Conservation (phyloP, 2,329 filamentous ascomycete species). For the Gnomoniopsis sp. region DNA sequence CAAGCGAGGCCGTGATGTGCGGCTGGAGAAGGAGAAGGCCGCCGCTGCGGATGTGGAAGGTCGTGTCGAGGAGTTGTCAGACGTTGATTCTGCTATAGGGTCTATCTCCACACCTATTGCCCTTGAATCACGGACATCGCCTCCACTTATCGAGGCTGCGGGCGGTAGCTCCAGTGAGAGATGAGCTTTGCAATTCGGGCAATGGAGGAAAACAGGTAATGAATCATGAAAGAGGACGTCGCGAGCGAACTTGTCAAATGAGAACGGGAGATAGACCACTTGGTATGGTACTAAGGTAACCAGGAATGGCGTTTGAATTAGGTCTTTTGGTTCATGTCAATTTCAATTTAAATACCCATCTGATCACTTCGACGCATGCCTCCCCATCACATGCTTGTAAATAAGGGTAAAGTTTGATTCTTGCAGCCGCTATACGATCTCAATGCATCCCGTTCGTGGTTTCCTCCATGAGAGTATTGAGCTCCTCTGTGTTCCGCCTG, state of each 20-base stretch:
- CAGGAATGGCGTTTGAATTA: neutral
- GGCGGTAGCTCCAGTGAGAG: neutral
- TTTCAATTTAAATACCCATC: neutral
- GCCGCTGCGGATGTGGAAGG: constrained; percentile 21
- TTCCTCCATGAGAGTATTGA: constrained; percentile 54
- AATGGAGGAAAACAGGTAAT: neutral
- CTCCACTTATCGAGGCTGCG: constrained; percentile 7
- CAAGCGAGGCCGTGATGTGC: constrained; percentile 84
- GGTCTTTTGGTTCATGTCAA: neutral
- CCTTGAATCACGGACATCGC: constrained; percentile 11
- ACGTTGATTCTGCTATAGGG: constrained; percentile 22
- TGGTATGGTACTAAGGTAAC: neutral
- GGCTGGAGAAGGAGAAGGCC: constrained; percentile 59
- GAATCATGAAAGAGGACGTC: neutral
- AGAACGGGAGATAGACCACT: neutral
- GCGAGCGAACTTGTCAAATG: neutral
- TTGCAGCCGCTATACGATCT: constrained; percentile 5
- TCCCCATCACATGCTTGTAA: neutral
- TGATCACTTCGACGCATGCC: neutral
- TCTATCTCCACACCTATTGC: neutral
- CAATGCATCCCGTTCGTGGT: constrained; percentile 37
- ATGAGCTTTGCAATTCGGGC: neutral
- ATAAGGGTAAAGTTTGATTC: neutral
- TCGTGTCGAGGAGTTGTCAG: constrained; percentile 48
- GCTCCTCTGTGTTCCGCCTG: constrained; percentile 70